phyloP scores from a whole-genome alignment of 805 yeast genomes.

The Hemisphaericaspora nanyangensis region DNA sequence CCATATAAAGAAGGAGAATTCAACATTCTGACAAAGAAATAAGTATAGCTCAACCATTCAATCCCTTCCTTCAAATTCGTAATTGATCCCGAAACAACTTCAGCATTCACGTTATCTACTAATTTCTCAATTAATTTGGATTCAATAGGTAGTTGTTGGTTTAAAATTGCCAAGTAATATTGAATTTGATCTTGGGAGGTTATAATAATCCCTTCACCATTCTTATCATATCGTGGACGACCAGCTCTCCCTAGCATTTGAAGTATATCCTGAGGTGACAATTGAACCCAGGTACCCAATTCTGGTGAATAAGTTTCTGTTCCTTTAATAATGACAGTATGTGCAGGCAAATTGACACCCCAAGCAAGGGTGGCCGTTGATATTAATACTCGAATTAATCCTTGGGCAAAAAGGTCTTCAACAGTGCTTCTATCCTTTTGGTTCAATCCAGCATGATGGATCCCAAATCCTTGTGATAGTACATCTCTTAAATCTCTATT shows the following conservation, averaged over 20 bases:
- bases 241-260: conserved; percentile 99
- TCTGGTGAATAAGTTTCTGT: conserved; percentile 93
- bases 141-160: conserved; percentile 90
- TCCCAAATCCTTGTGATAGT: conserved; percentile 71
- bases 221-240: conserved; percentile 87
- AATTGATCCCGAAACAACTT: conserved; percentile 71
- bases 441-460: conserved; percentile 88
- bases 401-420: conserved; percentile 86
- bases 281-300: conserved; percentile 80
- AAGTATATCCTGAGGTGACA: conserved; percentile 91
- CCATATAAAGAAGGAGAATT: conserved; percentile 70
- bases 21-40: conserved; percentile 74
- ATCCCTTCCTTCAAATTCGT: conserved; percentile 60
- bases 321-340: conserved; percentile 89
- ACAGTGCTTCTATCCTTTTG: conserved; percentile 70
- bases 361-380: conserved; percentile 94
- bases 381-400: conserved; percentile 76
- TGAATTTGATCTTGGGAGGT: conserved; percentile 84
- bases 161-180: conserved; percentile 84
- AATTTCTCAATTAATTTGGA: conserved; percentile 72
- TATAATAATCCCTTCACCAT: conserved; percentile 91
- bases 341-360: conserved; percentile 97
- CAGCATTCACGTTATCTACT: conserved; percentile 82
- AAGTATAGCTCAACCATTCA: conserved; percentile 76
- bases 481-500: conserved; percentile 56